Base-by-base conservation (phyloP, 129 eudicot species). In the Chrysanthemum lavandulifolium region DNA sequence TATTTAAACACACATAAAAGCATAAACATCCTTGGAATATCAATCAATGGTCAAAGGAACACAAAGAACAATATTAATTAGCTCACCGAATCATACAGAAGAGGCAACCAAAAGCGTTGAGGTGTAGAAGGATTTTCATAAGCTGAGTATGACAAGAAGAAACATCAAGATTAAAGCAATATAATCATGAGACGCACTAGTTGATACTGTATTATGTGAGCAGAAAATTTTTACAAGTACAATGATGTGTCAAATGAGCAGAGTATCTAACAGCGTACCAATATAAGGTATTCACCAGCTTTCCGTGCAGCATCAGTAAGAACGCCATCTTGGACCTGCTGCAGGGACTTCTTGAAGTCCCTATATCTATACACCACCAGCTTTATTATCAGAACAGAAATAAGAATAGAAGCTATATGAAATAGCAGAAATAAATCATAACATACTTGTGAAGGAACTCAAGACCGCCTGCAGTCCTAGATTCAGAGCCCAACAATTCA, bases 101-200 rank as follows among this genome's bases (percentile, higher is more conserved):
- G 84, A 72, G 97, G 97, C 62, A 94, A 83, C 97, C 93, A 94
- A 77, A 94, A 94, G 47, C 84, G 90, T 74, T 90, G 97, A 69
- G 99, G 99, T 15, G 99, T 94, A 43, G 99, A 90, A 51, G 99
- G 91, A 68, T 84, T 90, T 83, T 90, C 99, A 94, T 90, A 67
- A 94, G 97, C 99, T 94, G 91, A n/a, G 69, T 29, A 25, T 65
- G 48, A 33, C 29, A 60, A 59, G 3, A 67, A 65, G n/a, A 65
- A 71, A 48, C 9, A 40, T 40, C 47, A 40, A 40, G 10, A 40
- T 6, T 6, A 0, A 0, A 40, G 47, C 47, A 40, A 40, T 0
- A 0, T 40, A 40, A 40, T 40, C 47, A 40, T 40, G 47, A 40
- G 47, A 15, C 50, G 16, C 72, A 69, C 2, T 9, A 56, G 29